Percentiles rank a stretch among this genome's conserved stretches.
Evolutionary conservation across 441 rosid species (phyloP).

Genomic region (Euphorbia schlechtendalii): DNA sequence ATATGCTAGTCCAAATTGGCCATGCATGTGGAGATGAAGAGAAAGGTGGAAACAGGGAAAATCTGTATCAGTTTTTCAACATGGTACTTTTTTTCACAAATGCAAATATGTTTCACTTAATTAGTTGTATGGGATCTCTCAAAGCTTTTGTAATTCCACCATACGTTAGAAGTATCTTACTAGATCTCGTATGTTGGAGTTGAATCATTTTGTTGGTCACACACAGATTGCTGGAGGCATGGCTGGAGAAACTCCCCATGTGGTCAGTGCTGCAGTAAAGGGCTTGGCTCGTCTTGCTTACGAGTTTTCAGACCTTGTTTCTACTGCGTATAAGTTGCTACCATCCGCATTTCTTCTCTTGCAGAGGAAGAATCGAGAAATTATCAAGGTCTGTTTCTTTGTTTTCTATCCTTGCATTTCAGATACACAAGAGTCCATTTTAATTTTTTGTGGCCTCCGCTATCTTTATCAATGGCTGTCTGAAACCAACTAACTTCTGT

Average conservation of each 20-base stretch:
- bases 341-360: slow-evolving; percentile 87
- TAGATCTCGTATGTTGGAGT: not conserved
- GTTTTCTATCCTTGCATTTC: slow-evolving; percentile 4
- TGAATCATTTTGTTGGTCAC: slow-evolving; percentile 13
- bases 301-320: slow-evolving; percentile 86
- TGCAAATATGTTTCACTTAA: slow-evolving; percentile 11
- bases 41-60: slow-evolving; percentile 69
- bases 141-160: slow-evolving; percentile 10
- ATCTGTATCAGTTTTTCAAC: slow-evolving; percentile 63
- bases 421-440: not conserved
- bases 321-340: slow-evolving; percentile 68
- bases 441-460: slow-evolving; percentile 11
- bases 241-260: slow-evolving; percentile 92
- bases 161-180: slow-evolving; percentile 13
- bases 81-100: slow-evolving; percentile 51
- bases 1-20: slow-evolving; percentile 86
- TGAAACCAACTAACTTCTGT: slow-evolving; percentile 35
- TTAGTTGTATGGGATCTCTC: not conserved
- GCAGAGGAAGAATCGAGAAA: slow-evolving; percentile 78
- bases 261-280: slow-evolving; percentile 96
- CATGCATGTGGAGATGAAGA: slow-evolving; percentile 88
- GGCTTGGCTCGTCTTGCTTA: slow-evolving; percentile 92
- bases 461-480: slow-evolving; percentile 27
- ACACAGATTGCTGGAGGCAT: slow-evolving; percentile 97
- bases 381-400: slow-evolving; percentile 56